Evolutionary conservation across 768 basidiomycete species (phyloP).

Genomic region (Astraeus odoratus): DNA sequence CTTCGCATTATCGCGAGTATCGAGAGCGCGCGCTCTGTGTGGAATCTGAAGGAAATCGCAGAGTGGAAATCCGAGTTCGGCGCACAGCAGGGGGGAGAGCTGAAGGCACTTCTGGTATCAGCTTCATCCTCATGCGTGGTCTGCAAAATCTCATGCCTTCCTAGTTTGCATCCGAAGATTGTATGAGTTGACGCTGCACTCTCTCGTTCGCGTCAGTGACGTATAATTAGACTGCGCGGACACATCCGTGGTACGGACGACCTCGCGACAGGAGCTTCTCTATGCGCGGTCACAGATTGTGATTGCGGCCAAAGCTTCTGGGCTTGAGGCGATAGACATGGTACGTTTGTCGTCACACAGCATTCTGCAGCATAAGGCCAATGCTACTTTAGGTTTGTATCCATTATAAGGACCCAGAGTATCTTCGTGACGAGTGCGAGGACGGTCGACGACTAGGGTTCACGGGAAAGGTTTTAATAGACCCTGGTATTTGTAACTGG

Average conservation of each 20-base stretch:
- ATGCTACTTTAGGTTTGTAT: conserved; percentile 62
- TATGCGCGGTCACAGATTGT: conserved; percentile 81
- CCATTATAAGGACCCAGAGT: conserved; percentile 69
- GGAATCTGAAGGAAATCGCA: conserved; percentile 65
- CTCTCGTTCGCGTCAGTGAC: conserved; percentile 1
- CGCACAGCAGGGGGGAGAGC: conserved; percentile 38
- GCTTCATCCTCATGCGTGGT: neutral
- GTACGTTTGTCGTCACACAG: conserved; percentile 32
- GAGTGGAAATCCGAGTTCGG: conserved; percentile 51
- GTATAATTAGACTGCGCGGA: conserved; percentile 72
- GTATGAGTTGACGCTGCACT: conserved; percentile 34
- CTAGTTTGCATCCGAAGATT: conserved; percentile 94
- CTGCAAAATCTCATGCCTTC: neutral
- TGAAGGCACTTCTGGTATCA: conserved; percentile 55
- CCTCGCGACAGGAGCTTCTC: conserved; percentile 68
- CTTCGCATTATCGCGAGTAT: conserved; percentile 72
- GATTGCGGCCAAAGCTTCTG: conserved; percentile 76
- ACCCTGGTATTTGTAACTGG: neutral
- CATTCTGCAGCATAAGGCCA: neutral
- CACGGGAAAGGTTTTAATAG: conserved; percentile 67
- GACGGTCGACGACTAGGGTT: conserved; percentile 83
- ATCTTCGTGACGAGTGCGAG: conserved; percentile 64
- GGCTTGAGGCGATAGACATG: conserved; percentile 86
- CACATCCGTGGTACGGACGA: conserved; percentile 72
- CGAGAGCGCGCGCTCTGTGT: conserved; percentile 72